A percentile compares a stretch with the other conserved stretches of the same genome.
phyloP scores from a whole-genome alignment of 805 yeast genomes.

The Maudiozyma barnettii region DNA sequence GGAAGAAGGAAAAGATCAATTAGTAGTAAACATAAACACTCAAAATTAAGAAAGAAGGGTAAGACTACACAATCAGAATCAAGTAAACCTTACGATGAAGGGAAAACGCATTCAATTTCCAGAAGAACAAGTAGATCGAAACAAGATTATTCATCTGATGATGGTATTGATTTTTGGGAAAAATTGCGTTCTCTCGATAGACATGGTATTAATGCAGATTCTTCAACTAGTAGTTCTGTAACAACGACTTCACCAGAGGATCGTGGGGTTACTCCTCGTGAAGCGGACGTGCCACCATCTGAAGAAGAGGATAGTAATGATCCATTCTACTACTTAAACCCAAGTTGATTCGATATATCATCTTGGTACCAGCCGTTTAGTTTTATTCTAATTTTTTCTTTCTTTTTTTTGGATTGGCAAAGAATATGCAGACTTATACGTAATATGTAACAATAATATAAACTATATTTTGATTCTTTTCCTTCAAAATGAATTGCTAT shows the following conservation, averaged over 20 bases:
- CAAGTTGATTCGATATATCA: not conserved
- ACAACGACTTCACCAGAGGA: not conserved
- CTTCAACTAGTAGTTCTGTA: not conserved
- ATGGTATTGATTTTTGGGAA: conserved; percentile 65
- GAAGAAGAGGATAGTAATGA: conserved; percentile 1
- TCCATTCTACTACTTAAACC: conserved; percentile 5
- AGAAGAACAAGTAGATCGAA: not conserved
- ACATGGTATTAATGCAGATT: not conserved
- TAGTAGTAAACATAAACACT: not conserved
- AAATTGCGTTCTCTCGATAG: conserved; percentile 50
- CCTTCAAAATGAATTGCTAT: not conserved
- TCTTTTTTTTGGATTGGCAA: no score
- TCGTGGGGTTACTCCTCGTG: not conserved
- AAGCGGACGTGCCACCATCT: not conserved
- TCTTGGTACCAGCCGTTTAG: no score
- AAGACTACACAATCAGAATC: not conserved
- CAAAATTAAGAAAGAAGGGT: conserved; percentile 5
- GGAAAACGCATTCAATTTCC: not conserved
- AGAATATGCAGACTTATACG: no score
- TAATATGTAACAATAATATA: no score
- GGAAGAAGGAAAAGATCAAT: conserved; percentile 8
- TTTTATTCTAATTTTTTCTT: no score
- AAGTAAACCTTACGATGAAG: not conserved
- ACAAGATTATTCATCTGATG: conserved; percentile 33
- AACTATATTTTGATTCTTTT: not conserved